phyloP scores from a whole-genome alignment of 257 asterid genomes.

The Scutellaria baicalensis region DNA sequence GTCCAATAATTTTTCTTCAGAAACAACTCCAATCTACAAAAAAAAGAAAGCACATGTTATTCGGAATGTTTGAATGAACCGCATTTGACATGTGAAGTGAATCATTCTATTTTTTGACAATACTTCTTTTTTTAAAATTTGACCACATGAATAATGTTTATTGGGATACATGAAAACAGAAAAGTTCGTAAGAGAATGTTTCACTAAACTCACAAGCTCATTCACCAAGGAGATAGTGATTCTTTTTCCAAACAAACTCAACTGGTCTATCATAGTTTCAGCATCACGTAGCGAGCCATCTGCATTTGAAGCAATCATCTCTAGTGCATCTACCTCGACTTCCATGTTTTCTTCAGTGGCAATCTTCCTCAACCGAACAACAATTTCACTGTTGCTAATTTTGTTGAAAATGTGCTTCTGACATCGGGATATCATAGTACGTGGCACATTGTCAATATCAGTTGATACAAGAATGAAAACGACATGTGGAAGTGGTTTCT shows the following conservation, averaged over 20 bases:
- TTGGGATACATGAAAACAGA: background rate
- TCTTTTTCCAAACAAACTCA: constrained; percentile 84
- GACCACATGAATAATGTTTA: background rate
- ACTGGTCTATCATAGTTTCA: constrained; percentile 91
- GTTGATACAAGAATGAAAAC: constrained; percentile 70
- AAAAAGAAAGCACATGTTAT: background rate
- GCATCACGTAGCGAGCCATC: constrained; percentile 97
- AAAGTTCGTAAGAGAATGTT: background rate
- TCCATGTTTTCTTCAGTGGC: constrained; percentile 59
- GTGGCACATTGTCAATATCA: constrained; percentile 79
- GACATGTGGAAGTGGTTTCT: constrained; percentile 60
- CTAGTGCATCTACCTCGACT: constrained; percentile 74
- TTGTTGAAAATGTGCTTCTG: constrained; percentile 83
- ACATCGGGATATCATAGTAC: constrained; percentile 71
- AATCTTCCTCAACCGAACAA: constrained; percentile 66
- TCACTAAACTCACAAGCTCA: constrained; percentile 70
- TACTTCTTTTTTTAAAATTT: background rate
- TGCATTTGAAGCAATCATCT: constrained; percentile 80
- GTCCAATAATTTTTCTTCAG: constrained; percentile 87
- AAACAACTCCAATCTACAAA: constrained; percentile 88
- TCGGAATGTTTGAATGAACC: background rate
- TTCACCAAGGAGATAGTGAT: constrained; percentile 85
- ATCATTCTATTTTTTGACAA: background rate
- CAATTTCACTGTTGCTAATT: constrained; percentile 63
- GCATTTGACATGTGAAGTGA: background rate